Conservation (phyloP, 257 asterid species). For the Nicotiana attenuata region DNA sequence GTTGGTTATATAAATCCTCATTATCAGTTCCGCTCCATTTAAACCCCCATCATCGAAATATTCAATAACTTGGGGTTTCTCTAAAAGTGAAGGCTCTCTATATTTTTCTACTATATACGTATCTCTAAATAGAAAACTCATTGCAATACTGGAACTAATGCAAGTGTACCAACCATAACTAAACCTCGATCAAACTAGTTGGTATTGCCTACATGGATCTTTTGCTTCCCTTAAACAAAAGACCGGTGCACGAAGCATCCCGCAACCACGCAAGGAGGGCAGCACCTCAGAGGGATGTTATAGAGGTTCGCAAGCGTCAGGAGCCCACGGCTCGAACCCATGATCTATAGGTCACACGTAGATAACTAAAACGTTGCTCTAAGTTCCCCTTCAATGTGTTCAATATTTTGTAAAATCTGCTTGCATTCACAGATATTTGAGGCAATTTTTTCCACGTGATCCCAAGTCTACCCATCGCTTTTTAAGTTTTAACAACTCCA, state of each 20-base stretch:
- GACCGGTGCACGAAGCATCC: too few relatives aligned
- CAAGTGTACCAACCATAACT: neutral
- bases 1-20: neutral
- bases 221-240: too few relatives aligned
- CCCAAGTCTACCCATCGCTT: neutral
- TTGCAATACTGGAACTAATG: neutral
- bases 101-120: neutral
- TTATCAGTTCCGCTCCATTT: neutral
- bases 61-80: neutral
- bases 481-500: neutral
- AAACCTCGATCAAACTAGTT: neutral
- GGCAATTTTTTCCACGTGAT: neutral
- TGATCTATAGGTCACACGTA: too few relatives aligned
- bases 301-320: too few relatives aligned
- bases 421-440: too few relatives aligned
- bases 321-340: too few relatives aligned
- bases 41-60: neutral
- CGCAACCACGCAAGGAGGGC: too few relatives aligned
- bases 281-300: too few relatives aligned
- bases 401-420: too few relatives aligned
- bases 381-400: too few relatives aligned
- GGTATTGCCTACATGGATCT: too few relatives aligned
- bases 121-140: neutral
- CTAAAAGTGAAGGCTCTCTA: neutral
- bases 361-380: too few relatives aligned